A percentile compares a stretch with the other conserved stretches of the same genome.
phyloP scores from a whole-genome alignment of 345 rosid genomes.

The Balakata baccata region DNA sequence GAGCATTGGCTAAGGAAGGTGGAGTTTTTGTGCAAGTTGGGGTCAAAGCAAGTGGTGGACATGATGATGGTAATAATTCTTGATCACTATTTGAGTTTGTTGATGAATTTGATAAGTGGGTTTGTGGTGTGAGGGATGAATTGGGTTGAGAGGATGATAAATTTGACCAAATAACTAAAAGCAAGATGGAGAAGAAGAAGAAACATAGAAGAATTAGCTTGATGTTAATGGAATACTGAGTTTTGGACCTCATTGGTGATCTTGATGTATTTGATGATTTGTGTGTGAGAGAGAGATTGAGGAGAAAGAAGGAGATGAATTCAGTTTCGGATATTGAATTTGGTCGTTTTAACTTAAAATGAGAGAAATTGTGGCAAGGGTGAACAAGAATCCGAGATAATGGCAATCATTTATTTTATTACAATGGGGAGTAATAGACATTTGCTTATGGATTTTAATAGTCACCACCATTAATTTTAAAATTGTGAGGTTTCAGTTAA shows the following conservation, averaged over 20 bases:
- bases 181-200: slow-evolving; percentile 43
- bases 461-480: too few relatives aligned
- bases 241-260: slow-evolving; percentile 31
- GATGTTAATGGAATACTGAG: slow-evolving; percentile 33
- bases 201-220: slow-evolving; percentile 36
- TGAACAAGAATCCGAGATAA: too few relatives aligned
- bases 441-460: too few relatives aligned
- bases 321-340: neutral
- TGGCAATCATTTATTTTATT: too few relatives aligned
- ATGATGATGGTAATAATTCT: slow-evolving; percentile 17
- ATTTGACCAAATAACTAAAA: slow-evolving; percentile 40
- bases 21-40: slow-evolving; percentile 54
- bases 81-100: slow-evolving; percentile 3
- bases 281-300: neutral
- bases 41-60: slow-evolving; percentile 13
- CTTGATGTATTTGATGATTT: neutral
- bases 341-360: neutral
- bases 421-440: too few relatives aligned
- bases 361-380: too few relatives aligned
- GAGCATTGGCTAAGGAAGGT: slow-evolving; percentile 58
- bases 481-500: too few relatives aligned
- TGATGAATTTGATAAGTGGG: slow-evolving; percentile 17
- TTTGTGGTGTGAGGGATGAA: slow-evolving; percentile 4
- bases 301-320: neutral
- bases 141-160: slow-evolving; percentile 37